phyloP scores from a whole-genome alignment of 805 yeast genomes.

The Ogataea nakhonphanomensis region DNA sequence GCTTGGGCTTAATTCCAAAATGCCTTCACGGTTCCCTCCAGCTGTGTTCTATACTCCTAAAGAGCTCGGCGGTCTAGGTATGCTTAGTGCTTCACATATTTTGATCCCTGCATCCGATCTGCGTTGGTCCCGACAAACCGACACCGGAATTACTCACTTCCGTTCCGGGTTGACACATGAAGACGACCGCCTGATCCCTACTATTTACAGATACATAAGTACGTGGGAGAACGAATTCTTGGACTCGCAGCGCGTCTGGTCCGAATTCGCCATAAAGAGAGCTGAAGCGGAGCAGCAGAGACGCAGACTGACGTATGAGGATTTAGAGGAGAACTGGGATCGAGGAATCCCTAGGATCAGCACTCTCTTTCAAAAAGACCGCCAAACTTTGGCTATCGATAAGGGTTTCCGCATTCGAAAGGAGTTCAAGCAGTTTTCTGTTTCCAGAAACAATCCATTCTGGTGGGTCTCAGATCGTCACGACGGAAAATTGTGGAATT shows the following conservation, averaged over 20 bases:
- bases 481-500: conserved; percentile 94
- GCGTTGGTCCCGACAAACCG: conserved; percentile 89
- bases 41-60: conserved; percentile 98
- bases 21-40: conserved; percentile 99
- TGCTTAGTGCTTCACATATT: conserved; percentile 96
- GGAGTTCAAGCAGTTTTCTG: conserved; percentile 69
- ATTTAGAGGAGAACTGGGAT: conserved; percentile 92
- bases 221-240: conserved; percentile 96
- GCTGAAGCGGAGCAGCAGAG: conserved; percentile 83
- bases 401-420: conserved; percentile 86
- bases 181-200: conserved; percentile 82
- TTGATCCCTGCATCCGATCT: conserved; percentile 91
- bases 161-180: conserved; percentile 87
- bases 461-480: conserved; percentile 96
- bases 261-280: conserved; percentile 88
- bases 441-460: conserved; percentile 77
- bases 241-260: conserved; percentile 97
- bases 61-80: conserved; percentile 95
- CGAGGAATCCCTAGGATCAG: conserved; percentile 95
- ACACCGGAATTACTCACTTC: conserved; percentile 91
- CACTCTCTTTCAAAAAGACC: conserved; percentile 90
- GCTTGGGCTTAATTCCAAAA: conserved; percentile 91
- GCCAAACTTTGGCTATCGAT: conserved; percentile 92
- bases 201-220: conserved; percentile 86
- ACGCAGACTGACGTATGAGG: conserved; percentile 86